Conservation (phyloP, 2,329 filamentous ascomycete species). For the Xylaria hypoxylon region DNA sequence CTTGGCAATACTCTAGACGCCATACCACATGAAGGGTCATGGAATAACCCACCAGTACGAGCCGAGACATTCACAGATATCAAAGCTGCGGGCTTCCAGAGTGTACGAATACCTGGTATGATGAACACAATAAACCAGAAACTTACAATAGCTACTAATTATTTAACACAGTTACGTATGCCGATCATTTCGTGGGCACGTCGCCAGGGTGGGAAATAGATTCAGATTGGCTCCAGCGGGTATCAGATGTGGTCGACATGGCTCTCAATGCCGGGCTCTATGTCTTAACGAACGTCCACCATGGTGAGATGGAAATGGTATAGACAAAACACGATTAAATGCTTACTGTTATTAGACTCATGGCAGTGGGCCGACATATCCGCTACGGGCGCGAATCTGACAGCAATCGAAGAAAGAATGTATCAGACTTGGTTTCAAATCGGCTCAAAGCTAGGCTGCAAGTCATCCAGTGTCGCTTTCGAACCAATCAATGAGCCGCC, state of each 20-base stretch:
- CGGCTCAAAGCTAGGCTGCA: slow-evolving; percentile 64
- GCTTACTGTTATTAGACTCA: slow-evolving; percentile 55
- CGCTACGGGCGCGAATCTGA: slow-evolving; percentile 58
- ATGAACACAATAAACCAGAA: background rate
- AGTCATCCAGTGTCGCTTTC: slow-evolving; percentile 65
- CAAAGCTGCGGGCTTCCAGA: slow-evolving; percentile 66
- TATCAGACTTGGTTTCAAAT: slow-evolving; percentile 69
- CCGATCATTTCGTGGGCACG: slow-evolving; percentile 64
- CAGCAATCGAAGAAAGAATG: slow-evolving; percentile 67
- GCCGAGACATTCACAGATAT: slow-evolving; percentile 63
- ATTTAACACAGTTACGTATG: slow-evolving; percentile 62
- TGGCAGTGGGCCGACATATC: slow-evolving; percentile 69
- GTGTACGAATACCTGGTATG: slow-evolving; percentile 65
- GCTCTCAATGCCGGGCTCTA: slow-evolving; percentile 63
- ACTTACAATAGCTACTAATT: background rate
- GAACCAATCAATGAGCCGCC: slow-evolving; percentile 71
- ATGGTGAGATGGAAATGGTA: slow-evolving; percentile 50
- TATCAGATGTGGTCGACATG: slow-evolving; percentile 68
- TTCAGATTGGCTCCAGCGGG: slow-evolving; percentile 65
- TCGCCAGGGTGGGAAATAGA: slow-evolving; percentile 67
- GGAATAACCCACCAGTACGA: slow-evolving; percentile 67
- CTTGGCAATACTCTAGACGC: slow-evolving; percentile 71
- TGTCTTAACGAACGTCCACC: slow-evolving; percentile 69
- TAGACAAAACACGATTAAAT: background rate
- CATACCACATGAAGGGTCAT: slow-evolving; percentile 65